Evolutionary conservation across 257 asterid species (phyloP), one percentile per base, ranked within the genome.

Genomic region (Eustoma russellianum): DNA sequence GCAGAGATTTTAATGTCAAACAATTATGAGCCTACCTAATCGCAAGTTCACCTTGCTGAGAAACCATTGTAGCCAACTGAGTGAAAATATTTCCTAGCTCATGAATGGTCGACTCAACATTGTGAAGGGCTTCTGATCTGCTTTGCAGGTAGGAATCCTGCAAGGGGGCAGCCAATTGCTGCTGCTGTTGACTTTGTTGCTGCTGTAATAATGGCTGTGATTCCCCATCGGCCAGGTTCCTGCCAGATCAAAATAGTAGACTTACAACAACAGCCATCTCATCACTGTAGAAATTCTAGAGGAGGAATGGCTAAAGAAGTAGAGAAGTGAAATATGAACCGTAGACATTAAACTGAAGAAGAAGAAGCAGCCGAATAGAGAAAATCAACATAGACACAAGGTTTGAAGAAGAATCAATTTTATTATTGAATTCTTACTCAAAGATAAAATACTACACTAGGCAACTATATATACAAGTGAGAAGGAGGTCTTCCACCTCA

Each of bases 11-110:
- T 0, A 2, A 46, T 30, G 6, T 9, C n/a, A 7, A 19, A 38
- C n/a, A 53, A 12, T 28, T 6, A 17, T 28, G 40, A 11, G 61
- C 58, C 49, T 55, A 81, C 95, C 95, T 84, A 61, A 88, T 82
- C 14, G 94, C 93, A 57, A 84, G 79, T 62, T 88, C 96, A 18
- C 96, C 94, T 77, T 88, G 96, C 46, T 84, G 88, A 17, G 93
- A 85, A 45, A 84, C 94, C 96, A 88, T 82, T 43, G 94, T 84
- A 50, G 96, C 96, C 59, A 88, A 73, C 66, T 88, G 87, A 34
- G 94, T 84, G 79, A 88, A 88, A 49, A 88, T 84, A 49, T 86
- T 88, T 58, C 96, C 47, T 48, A 88, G 79, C 67, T 88, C 96
- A 50, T 93, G 66, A 54, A 88, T 84, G 17, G 96, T 88, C 19